These are phyloP conservation scores for Mycena polygramma DNA, from an alignment of 768 basidiomycete genomes.

Conservation along the genomic window DNA sequence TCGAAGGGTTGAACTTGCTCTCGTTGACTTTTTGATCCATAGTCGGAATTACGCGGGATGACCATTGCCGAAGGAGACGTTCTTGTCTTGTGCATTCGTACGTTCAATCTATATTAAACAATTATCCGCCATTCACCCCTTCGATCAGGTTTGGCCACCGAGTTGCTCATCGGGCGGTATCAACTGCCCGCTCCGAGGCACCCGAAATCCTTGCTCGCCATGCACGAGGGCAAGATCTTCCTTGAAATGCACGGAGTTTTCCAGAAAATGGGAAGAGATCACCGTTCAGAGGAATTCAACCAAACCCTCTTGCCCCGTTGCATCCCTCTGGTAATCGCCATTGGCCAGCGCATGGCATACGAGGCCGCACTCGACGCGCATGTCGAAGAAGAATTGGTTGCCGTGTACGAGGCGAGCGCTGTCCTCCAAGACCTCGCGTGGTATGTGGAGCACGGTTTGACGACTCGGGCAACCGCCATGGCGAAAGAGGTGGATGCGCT, in stretches of 20 bases:
- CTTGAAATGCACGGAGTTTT: slow-evolving; percentile 14
- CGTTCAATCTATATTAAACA: slow-evolving; percentile 19
- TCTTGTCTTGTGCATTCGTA: slow-evolving; percentile 50
- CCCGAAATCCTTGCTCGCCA: slow-evolving; percentile 29
- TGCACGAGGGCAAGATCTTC: slow-evolving; percentile 34
- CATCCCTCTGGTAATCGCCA: slow-evolving; percentile 43
- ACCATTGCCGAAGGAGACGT: slow-evolving; percentile 56
- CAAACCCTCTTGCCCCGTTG: slow-evolving; percentile 41
- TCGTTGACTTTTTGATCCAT: background rate
- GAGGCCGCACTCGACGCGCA: slow-evolving; percentile 48
- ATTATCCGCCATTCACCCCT: background rate
- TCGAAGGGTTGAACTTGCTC: background rate
- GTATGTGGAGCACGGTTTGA: slow-evolving; percentile 34
- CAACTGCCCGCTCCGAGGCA: slow-evolving; percentile 27
- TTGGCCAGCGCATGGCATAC: slow-evolving; percentile 53
- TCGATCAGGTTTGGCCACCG: slow-evolving; percentile 35
- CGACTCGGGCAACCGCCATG: too few relatives aligned
- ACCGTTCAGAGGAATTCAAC: slow-evolving; percentile 31
- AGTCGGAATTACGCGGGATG: slow-evolving; percentile 44
- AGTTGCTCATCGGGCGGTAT: slow-evolving; percentile 36
- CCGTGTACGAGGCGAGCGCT: slow-evolving; percentile 43
- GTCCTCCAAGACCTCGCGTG: slow-evolving; percentile 45
- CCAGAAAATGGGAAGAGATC: background rate
- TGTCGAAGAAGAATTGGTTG: slow-evolving; percentile 42
- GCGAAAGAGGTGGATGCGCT: too few relatives aligned